Evolutionary conservation across 2,329 filamentous ascomycete genomes (phyloP).

Genomic region (Sclerotinia spermophila): DNA sequence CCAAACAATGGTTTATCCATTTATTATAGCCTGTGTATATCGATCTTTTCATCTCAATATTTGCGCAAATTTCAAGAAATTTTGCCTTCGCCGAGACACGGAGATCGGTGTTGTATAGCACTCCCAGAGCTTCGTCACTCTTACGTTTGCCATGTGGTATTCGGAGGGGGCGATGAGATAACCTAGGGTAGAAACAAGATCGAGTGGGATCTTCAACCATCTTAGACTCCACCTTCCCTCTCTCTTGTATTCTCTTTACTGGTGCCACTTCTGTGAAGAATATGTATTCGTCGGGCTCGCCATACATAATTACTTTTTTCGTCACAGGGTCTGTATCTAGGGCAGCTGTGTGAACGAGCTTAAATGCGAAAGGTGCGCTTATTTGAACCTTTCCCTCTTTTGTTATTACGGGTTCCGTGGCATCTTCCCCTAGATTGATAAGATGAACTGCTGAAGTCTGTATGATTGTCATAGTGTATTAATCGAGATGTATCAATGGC

Average conservation of each 20-base stretch:
- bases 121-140: not conserved
- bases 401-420: not conserved
- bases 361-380: not conserved
- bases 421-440: not conserved
- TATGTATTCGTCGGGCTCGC: not conserved
- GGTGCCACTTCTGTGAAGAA: not conserved
- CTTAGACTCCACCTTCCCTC: not conserved
- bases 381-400: not conserved
- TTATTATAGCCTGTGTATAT: not conserved
- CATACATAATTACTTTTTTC: not conserved
- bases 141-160: not conserved
- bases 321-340: not conserved
- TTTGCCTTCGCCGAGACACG: not conserved
- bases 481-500: not conserved
- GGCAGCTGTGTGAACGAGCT: not conserved
- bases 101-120: not conserved
- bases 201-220: not conserved
- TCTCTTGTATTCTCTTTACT: not conserved
- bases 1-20: not conserved
- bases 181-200: not conserved
- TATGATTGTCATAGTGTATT: not conserved
- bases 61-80: not conserved
- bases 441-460: not conserved
- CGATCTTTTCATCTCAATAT: not conserved
- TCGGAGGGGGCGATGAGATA: not conserved